phyloP scores from a whole-genome alignment of 345 rosid species.

The Populus alba region DNA sequence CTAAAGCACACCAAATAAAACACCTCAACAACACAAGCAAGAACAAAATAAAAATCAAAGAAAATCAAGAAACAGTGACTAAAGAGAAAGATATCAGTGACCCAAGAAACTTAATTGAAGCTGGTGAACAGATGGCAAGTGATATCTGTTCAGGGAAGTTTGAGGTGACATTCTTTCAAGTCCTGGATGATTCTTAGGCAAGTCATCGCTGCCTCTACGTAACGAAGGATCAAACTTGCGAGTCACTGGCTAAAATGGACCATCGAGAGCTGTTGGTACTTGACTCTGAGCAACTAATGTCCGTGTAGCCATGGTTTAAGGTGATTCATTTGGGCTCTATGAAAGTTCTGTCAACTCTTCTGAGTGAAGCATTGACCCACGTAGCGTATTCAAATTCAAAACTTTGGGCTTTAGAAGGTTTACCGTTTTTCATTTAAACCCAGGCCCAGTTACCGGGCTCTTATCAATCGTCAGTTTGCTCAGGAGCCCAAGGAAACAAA shows the following conservation, averaged over 20 bases:
- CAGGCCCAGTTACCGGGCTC: too few relatives aligned
- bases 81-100: constrained; percentile 51
- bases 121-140: constrained; percentile 61
- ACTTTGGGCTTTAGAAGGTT: too few relatives aligned
- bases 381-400: too few relatives aligned
- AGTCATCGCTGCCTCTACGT: constrained; percentile 77
- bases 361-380: too few relatives aligned
- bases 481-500: too few relatives aligned
- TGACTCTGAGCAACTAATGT: constrained; percentile 2
- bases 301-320: background rate
- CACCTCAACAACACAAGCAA: too few relatives aligned
- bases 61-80: background rate
- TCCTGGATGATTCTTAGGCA: constrained; percentile 66
- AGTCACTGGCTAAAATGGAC: constrained; percentile 68
- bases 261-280: constrained; percentile 70
- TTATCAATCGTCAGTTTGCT: too few relatives aligned
- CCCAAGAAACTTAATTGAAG: constrained; percentile 93
- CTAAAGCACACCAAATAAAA: background rate
- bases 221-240: constrained; percentile 64
- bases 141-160: constrained; percentile 71
- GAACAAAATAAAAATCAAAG: background rate
- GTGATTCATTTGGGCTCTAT: background rate
- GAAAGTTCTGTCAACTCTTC: background rate
- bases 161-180: constrained; percentile 53
- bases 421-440: too few relatives aligned